These are phyloP conservation scores for Ambrosia hybrid DNA, from an alignment of 140 eudicot species.

Conservation along the genomic window DNA sequence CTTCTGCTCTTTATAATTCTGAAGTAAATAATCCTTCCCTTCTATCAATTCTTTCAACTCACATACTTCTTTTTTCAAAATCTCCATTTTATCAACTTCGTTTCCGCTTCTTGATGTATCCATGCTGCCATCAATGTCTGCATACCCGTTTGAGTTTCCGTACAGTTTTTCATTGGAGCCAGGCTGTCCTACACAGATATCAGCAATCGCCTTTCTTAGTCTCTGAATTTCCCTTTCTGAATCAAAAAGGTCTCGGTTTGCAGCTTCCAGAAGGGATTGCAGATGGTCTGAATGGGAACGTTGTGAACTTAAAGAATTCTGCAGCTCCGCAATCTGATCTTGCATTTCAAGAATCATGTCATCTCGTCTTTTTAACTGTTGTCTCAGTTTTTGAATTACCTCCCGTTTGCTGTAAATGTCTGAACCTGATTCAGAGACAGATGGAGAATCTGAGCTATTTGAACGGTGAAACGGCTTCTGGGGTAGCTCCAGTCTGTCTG, in stretches of 20 bases:
- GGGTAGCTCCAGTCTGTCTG: conserved; percentile 79
- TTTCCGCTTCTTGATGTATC: conserved; percentile 47
- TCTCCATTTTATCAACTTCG: conserved; percentile 52
- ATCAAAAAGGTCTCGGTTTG: conserved; percentile 78
- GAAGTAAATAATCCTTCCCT: conserved; percentile 82
- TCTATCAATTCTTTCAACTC: conserved; percentile 82
- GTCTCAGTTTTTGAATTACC: conserved; percentile 86
- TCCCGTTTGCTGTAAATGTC: conserved; percentile 90
- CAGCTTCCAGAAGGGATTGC: conserved; percentile 67
- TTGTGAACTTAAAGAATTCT: conserved; percentile 58
- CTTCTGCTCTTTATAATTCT: conserved; percentile 88
- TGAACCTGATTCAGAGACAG: conserved; percentile 88
- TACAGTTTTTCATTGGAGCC: conserved; percentile 42
- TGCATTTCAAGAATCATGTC: conserved; percentile 96
- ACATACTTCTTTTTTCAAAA: conserved; percentile 70
- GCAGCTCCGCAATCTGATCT: conserved; percentile 82
- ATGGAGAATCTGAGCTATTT: conserved; percentile 83
- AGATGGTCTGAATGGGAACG: conserved; percentile 70
- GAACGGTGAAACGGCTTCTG: conserved; percentile 85
- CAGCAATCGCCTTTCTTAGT: conserved; percentile 87
- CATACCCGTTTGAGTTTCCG: conserved; percentile 55
- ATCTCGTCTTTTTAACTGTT: conserved; percentile 81
- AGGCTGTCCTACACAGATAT: conserved; percentile 68
- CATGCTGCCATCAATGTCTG: conserved; percentile 48
- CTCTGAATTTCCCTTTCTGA: conserved; percentile 93